Base-by-base conservation (phyloP, 2,329 filamentous ascomycete genomes). In the Fusarium burgessii region DNA sequence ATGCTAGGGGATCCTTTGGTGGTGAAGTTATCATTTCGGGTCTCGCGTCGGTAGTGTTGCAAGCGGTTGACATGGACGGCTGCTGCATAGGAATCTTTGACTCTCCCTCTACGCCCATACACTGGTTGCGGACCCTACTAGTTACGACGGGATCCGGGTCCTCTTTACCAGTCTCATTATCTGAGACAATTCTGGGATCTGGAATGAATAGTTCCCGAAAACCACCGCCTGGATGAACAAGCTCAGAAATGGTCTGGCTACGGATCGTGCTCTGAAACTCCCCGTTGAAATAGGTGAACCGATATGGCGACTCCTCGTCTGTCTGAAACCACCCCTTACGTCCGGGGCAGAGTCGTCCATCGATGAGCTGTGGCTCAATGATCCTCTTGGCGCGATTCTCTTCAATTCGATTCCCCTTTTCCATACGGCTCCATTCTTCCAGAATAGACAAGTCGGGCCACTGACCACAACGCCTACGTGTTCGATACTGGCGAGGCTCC, bases 271-370 rank as follows among this genome's bases (percentile, higher is more conserved):
- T 97, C 76, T 94, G 92, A 60, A 98, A 94, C 70, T 97, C 94
- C 78, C 98, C 96, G 80, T 98, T 98, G 86, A 99, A 99, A 80
- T 99, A 99, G 0, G 96, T 98, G 80, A 98, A 99, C 29, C 96
- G 89, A 79, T 97, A 98, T 0, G 96, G 96, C 0, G 92, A 90
- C 71, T 98, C 95, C 66, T 97, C 95, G 70, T 96, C 93, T 57
- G 93, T 90, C 41, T 92, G 89, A 79, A 93, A 95, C 95, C 95
- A 99, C 17, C 89, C 88, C 73, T 88, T 89, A 70, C 92, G 90
- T 41, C 93, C 90, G 15, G 95, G 94, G 8, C 96, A 90, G 45
- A 99, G 83, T 58, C 96, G 89, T 1, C 96, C 96, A 66, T 95
- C 95, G 64, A 99, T 91, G 73, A 98, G 89, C 77, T 98, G 91